Evolutionary conservation across 306 rosid genomes (phyloP).

Genomic region (Pachyrhizus erosus): DNA sequence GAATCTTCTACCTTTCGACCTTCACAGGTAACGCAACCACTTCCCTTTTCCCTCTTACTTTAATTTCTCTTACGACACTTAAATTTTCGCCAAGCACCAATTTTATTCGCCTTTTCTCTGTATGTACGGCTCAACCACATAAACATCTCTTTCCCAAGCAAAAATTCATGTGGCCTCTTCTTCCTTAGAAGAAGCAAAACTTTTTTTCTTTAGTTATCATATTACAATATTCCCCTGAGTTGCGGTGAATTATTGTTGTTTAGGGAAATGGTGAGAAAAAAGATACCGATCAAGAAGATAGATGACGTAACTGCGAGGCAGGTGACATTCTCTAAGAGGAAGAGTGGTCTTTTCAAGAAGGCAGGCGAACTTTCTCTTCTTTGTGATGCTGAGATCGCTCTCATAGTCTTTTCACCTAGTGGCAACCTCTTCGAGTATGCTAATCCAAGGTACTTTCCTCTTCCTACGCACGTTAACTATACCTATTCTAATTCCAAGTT

Average conservation of each 20-base stretch:
- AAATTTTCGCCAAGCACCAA: too few species aligned
- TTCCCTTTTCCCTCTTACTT: background rate
- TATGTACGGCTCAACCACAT: background rate
- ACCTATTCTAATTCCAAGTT: background rate
- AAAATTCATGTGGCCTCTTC: too few species aligned
- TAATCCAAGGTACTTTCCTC: slow-evolving; percentile 13
- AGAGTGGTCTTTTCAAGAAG: background rate
- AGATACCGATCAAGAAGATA: background rate
- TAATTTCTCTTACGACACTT: background rate
- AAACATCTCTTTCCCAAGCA: background rate
- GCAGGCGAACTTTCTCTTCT: background rate
- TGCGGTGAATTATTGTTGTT: background rate
- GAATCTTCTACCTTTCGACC: background rate
- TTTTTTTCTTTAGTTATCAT: too few species aligned
- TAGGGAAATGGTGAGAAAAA: background rate
- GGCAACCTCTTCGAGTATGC: slow-evolving; percentile 2
- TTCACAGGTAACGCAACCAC: background rate
- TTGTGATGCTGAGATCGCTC: background rate
- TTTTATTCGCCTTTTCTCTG: background rate
- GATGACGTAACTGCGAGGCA: background rate
- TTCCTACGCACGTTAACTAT: background rate
- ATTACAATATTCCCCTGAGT: too few species aligned
- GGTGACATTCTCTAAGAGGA: background rate
- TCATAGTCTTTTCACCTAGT: background rate
- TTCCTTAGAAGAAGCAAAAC: too few species aligned